Conservation (phyloP, 2,329 filamentous ascomycete species). For the Aspergillus alliaceus region DNA sequence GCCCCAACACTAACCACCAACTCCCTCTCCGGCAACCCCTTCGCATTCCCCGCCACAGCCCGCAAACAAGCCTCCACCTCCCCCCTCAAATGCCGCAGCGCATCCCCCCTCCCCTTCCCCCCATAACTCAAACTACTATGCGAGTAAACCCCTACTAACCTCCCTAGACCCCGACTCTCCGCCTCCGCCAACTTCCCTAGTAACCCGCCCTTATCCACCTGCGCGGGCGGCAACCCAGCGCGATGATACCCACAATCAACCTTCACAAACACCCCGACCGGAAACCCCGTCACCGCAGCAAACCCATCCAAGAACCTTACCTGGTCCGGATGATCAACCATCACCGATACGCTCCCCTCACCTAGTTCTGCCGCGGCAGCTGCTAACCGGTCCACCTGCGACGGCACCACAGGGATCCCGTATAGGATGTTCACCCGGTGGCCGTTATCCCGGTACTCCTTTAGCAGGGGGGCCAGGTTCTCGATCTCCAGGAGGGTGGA, state of each 20-base stretch:
- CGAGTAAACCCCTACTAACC: slow-evolving; percentile 67
- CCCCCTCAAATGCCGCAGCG: slow-evolving; percentile 57
- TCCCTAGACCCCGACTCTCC: slow-evolving; percentile 28
- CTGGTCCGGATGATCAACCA: slow-evolving; percentile 69
- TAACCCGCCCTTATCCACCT: slow-evolving; percentile 37
- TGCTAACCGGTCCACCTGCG: slow-evolving; percentile 60
- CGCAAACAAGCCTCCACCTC: slow-evolving; percentile 57
- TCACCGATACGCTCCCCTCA: slow-evolving; percentile 58
- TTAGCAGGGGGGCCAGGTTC: slow-evolving; percentile 60
- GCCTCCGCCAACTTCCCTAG: slow-evolving; percentile 27
- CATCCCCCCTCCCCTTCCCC: slow-evolving; percentile 55
- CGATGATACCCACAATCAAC: slow-evolving; percentile 73
- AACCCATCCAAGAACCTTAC: slow-evolving; percentile 52
- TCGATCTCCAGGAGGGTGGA: slow-evolving; percentile 77
- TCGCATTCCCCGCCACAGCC: slow-evolving; percentile 24
- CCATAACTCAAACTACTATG: slow-evolving; percentile 73
- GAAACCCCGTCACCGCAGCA: slow-evolving; percentile 43
- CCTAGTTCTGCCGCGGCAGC: slow-evolving; percentile 58
- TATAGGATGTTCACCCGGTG: slow-evolving; percentile 68
- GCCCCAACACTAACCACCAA: slow-evolving; percentile 70
- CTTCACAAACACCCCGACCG: slow-evolving; percentile 66
- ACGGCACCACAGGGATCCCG: slow-evolving; percentile 67
- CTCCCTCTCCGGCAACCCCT: slow-evolving; percentile 22
- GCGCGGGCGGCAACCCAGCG: slow-evolving; percentile 62
- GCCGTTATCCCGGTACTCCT: slow-evolving; percentile 56